Base-by-base conservation (phyloP, 208 protist species). In the Trypanosoma cruzi region DNA sequence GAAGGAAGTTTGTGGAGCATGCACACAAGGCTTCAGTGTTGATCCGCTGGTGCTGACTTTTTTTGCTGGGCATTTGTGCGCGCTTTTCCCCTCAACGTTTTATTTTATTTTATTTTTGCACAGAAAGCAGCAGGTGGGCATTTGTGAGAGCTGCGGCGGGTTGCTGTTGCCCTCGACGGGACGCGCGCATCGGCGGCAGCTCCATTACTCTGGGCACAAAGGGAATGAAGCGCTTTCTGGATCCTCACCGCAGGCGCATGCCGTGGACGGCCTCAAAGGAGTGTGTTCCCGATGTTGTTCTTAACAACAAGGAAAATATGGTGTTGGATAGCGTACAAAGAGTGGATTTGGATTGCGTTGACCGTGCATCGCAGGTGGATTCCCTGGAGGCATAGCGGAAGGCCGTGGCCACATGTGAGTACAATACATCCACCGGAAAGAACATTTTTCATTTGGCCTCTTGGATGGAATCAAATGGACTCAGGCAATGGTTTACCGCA, bases 131-230 rank as follows among this genome's bases (percentile, higher is more conserved):
- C n/a, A n/a, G 8, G 34, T 18, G 14, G 22, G 10, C 50, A n/a
- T 1, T 79, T 82, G 77, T 71, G 71, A 62, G 73, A 28, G 18
- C 75, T 28, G 32, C 73, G n/a, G n/a, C n/a, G n/a, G n/a, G n/a
- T n/a, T n/a, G n/a, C n/a, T n/a, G n/a, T n/a, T n/a, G n/a, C 4
- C 68, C 82, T 32, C 75, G 72, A 7, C 67, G 81, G 4, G 90
- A 95, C 68, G 58, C 87, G 4, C 86, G 93, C 24, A 96, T 93
- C 65, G 69, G 66, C 14, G 90, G 90, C 22, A 96, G 90, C 68
- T 92, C 85, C 55, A 96, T 96, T 87, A 96, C 90, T 1, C 76
- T 93, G 24, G 87, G 87, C 29, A 88, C 82, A 60, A 96, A 96
- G 59, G 90, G 90, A 37, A 79, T 64, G 53, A 75, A 81, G 22